A percentile compares a stretch with the other conserved stretches of the same genome.
phyloP scores from a whole-genome alignment of 805 yeast genomes.

The Maudiozyma turicensis region DNA sequence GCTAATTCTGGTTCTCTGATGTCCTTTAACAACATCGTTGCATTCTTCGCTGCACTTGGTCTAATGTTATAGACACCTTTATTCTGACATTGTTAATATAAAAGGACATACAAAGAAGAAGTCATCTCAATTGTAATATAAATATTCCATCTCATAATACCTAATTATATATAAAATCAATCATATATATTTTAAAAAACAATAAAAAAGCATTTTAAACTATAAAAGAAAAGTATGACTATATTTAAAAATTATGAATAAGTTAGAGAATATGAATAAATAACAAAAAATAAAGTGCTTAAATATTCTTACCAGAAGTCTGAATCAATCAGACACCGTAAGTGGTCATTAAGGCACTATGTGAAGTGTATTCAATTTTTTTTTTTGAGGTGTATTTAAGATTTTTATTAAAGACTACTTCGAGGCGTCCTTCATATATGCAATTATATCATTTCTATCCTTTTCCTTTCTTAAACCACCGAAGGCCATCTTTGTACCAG shows the following conservation, averaged over 20 bases:
- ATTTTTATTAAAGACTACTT: constrained; percentile 30
- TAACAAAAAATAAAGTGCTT: no score
- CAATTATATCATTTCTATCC: constrained; percentile 94
- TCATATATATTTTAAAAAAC: not conserved
- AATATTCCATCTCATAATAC: not conserved
- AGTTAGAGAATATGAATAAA: no score
- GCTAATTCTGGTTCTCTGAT: not conserved
- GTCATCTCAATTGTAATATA: not conserved
- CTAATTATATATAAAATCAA: not conserved
- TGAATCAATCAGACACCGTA: no score
- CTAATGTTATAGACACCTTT: not conserved
- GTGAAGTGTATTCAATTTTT: no score
- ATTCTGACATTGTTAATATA: no score
- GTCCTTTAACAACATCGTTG: not conserved
- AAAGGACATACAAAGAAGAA: no score
- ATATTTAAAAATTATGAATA: no score
- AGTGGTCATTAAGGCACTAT: no score
- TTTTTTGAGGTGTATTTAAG: not conserved
- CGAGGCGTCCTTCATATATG: constrained; percentile 59
- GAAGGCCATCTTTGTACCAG: constrained; percentile 99
- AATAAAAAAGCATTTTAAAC: not conserved
- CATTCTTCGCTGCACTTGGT: not conserved
- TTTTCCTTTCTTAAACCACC: constrained; percentile 99
- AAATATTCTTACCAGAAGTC: no score
- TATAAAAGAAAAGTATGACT: not conserved